phyloP scores from a whole-genome alignment of 2,329 filamentous ascomycete species.

The Neofusicoccum umdonicola region DNA sequence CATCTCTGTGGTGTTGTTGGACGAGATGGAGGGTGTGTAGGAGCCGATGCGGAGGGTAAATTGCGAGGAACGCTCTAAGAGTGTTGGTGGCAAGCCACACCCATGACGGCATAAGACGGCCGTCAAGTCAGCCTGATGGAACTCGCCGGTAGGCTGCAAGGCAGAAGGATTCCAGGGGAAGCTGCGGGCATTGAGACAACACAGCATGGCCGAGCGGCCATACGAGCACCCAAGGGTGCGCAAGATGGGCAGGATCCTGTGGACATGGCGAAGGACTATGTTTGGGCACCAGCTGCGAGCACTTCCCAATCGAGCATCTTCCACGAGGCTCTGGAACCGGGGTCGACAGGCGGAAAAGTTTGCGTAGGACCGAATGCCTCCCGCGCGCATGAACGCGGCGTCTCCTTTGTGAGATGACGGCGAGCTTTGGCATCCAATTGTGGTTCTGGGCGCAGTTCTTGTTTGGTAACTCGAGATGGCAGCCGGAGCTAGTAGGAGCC shows the following conservation, averaged over 20 bases:
- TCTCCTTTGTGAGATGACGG: neutral
- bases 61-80: neutral
- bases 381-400: neutral
- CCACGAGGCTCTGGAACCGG: neutral
- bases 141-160: neutral
- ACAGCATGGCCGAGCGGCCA: neutral
- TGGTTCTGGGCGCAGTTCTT: neutral
- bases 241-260: neutral
- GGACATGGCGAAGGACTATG: neutral
- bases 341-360: neutral
- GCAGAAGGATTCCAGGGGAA: neutral
- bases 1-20: neutral
- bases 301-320: neutral
- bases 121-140: neutral
- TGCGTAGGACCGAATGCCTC: neutral
- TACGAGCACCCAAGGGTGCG: neutral
- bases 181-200: slow-evolving; percentile 10
- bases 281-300: neutral
- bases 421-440: neutral
- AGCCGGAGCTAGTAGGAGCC: neutral
- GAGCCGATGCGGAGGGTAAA: neutral
- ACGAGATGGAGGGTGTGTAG: neutral
- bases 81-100: neutral
- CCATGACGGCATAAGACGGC: neutral
- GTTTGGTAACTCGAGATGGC: neutral